Base-by-base conservation (phyloP, 2,329 filamentous ascomycete species). In the Phaeosphaeriaceae sp. region DNA sequence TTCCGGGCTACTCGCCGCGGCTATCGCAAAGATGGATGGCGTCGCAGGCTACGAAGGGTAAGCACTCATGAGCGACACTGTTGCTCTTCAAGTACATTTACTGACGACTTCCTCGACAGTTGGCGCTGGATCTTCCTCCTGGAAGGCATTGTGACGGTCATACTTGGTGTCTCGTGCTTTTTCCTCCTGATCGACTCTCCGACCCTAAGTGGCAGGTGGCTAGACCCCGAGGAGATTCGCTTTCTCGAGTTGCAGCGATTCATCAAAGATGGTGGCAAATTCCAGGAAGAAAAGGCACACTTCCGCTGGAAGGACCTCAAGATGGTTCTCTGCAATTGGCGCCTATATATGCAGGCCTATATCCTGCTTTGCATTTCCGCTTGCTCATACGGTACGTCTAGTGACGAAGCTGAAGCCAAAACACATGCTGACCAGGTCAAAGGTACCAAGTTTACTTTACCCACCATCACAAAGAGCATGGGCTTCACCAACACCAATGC, bases 41-140 rank as follows among this genome's bases (percentile, higher is more conserved):
- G 68, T 72, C 0, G 72, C 74, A 11, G 80, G 80, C 4, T 66
- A 83, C 3, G 69, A 72, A 26, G 77, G 76, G 1, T 46, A 5
- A 46, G 43, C 81, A 80, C 75, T 63, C 72, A 52, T 78, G 75
- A 73, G 66, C 79, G 3, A 80, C 78, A 50, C 73, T 80, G n/a
- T 71, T 77, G n/a, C 51, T 19, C 8, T n/a, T 28, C 6, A 11
- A 23, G 49, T 6, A 44, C 19, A 2, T 23, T 35, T 9, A 7
- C 17, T 15, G 13, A 42, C 13, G 21, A 17, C 17, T 74, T 24
- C 15, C 11, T 23, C 6, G 9, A 15, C n/a, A 49, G 77, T 0
- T 83, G 81, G 78, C 66, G 77, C 51, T 81, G 79, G 78, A 73
- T 82, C 6, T 82, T 81, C 55, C 71, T 82, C 8, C 72, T 81